These are phyloP conservation scores for Amanita brunnescens DNA, from an alignment of 768 basidiomycete species.

Conservation along the genomic window DNA sequence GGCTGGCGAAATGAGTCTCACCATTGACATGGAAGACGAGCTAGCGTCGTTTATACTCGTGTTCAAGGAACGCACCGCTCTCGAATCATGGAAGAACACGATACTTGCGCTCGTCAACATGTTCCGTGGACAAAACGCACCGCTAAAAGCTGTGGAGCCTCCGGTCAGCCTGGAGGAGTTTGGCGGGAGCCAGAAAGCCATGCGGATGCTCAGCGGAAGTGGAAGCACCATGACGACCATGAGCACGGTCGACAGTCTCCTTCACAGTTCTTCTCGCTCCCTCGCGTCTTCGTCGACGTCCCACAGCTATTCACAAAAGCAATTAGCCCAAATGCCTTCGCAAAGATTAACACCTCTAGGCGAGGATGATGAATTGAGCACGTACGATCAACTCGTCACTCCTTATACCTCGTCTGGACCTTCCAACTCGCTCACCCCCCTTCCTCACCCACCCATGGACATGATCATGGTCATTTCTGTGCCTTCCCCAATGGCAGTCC, in stretches of 20 bases:
- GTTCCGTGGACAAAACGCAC: conserved; percentile 57
- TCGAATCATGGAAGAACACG: conserved; percentile 83
- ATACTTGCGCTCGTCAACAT: conserved; percentile 71
- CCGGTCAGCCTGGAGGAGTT: conserved; percentile 65
- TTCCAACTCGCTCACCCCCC: conserved; percentile 72
- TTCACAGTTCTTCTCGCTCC: conserved; percentile 52
- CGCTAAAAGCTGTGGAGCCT: conserved; percentile 23
- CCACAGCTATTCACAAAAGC: conserved; percentile 40
- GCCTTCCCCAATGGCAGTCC: conserved; percentile 61
- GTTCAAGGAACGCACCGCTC: conserved; percentile 83
- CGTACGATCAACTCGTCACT: conserved; percentile 56
- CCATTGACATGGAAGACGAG: conserved; percentile 98
- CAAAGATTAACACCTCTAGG: conserved; percentile 59
- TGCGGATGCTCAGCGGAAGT: conserved; percentile 76
- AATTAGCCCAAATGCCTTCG: conserved; percentile 20
- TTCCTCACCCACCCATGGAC: conserved; percentile 84
- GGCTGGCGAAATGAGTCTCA: conserved; percentile 81
- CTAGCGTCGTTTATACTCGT: conserved; percentile 93
- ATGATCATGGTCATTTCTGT: conserved; percentile 88
- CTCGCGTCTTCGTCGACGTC: conserved; percentile 71
- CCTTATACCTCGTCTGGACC: conserved; percentile 68
- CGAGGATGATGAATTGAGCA: conserved; percentile 59
- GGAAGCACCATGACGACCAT: conserved; percentile 61
- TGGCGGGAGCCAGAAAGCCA: conserved; percentile 65
- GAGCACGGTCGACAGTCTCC: conserved; percentile 60